Evolutionary conservation across 2,329 filamentous ascomycete genomes (phyloP), one percentile per base, ranked within the genome.

Genomic region (Pestalotiopsis sp.): DNA sequence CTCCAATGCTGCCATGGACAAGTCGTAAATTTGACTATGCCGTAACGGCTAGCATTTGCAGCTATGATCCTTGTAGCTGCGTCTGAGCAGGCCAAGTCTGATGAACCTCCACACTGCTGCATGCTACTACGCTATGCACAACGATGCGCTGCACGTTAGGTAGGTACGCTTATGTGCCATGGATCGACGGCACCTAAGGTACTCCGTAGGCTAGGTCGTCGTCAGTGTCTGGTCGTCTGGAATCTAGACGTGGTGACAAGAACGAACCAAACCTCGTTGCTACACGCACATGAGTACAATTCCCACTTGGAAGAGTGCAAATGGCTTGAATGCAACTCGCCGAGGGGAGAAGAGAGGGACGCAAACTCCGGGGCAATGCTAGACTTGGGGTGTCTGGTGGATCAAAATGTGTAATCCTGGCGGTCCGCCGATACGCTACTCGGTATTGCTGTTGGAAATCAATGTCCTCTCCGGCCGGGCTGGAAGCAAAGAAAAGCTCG

Each of bases 31-130:
- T 52, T 57, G 40, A 71, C 65, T 67, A 72, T 73, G 69, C 70
- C 66, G 70, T 76, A 75, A 75, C 74, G 74, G 73, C 73, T 75
- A 70, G 73, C 70, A 68, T 71, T 71, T 75, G 73, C 69, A 73
- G 71, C 68, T 68, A 67, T 62, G 64, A 69, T 70, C 67, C 69
- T 66, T 24, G 69, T 14, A 64, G 65, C 24, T 68, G 38, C 65
- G 56, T 66, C 35, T 66, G 20, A 55, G 44, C 20, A 17, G 44
- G 38, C 64, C 30, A 60, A 55, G 52, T 40, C 52, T 66, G 64
- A 30, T 57, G 48, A 56, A 65, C 39, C 35, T 44, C 62, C 24
- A 65, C 52, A 44, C 62, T 44, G 57, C 64, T 55, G 35, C 64
- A 38, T 40, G 52, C 24, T n/a, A 35, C 39, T 22, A 66, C 44